Conservation (phyloP, 1,139 yeast species). For the Yamadazyma oceani region DNA sequence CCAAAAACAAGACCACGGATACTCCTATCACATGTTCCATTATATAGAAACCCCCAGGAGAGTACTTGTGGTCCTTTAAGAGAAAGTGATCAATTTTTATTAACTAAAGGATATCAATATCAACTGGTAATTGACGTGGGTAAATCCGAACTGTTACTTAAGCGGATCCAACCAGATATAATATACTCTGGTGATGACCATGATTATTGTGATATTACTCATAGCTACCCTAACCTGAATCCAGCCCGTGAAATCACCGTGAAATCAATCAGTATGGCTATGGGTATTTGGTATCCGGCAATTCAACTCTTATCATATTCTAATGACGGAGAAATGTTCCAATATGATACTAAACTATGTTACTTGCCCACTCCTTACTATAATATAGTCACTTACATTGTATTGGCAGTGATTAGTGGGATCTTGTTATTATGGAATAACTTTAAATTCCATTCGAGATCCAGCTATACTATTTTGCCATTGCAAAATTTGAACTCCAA, state of each 20-base stretch:
- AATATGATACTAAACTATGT: slow-evolving; percentile 45
- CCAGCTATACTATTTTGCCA: slow-evolving; percentile 17
- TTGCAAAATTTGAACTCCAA: slow-evolving; percentile 17
- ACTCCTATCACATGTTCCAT: slow-evolving; percentile 50
- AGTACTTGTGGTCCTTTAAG: slow-evolving; percentile 46
- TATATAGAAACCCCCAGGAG: slow-evolving; percentile 36
- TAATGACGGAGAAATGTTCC: slow-evolving; percentile 20
- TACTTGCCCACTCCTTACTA: slow-evolving; percentile 50
- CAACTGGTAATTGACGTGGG: slow-evolving; percentile 41
- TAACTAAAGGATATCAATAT: slow-evolving; percentile 49
- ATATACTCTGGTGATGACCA: slow-evolving; percentile 55
- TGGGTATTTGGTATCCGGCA: slow-evolving; percentile 57
- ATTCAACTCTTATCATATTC: slow-evolving; percentile 47
- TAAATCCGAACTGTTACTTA: slow-evolving; percentile 28
- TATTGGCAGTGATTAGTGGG: slow-evolving; percentile 37
- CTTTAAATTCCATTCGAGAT: slow-evolving; percentile 24
- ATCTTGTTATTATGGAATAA: slow-evolving; percentile 32
- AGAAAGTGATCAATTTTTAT: slow-evolving; percentile 31
- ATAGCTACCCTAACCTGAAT: slow-evolving; percentile 19
- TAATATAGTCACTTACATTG: slow-evolving; percentile 39
- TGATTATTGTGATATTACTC: slow-evolving; percentile 53
- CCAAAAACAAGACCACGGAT: slow-evolving; percentile 31
- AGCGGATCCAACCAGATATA: slow-evolving; percentile 37
- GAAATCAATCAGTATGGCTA: slow-evolving; percentile 59
- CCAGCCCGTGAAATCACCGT: slow-evolving; percentile 47